These are phyloP conservation scores for Schizosaccharomyces osmophilus DNA, from an alignment of 805 yeast genomes.

Conservation along the genomic window DNA sequence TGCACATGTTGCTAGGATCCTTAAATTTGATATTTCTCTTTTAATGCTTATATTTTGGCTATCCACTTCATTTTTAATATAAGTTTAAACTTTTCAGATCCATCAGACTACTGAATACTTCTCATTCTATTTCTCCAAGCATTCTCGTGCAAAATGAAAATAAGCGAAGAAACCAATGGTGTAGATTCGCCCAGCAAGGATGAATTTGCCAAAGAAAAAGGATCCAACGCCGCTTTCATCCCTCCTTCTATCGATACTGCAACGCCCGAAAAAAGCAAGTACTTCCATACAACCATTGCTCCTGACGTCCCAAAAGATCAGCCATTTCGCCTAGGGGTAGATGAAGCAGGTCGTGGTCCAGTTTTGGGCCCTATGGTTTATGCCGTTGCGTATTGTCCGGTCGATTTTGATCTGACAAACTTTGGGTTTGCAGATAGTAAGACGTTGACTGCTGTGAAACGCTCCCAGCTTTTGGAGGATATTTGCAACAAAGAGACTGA, in stretches of 20 bases:
- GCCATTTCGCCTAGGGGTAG: constrained; percentile 51
- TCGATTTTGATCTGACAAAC: constrained; percentile 26
- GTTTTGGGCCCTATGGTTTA: constrained; percentile 92
- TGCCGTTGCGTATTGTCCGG: constrained; percentile 56
- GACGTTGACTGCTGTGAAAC: constrained; percentile 44
- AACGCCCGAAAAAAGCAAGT: constrained; percentile 3
- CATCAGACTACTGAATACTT: too few relatives aligned
- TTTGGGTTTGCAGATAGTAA: constrained; percentile 89
- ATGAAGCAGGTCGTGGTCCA: constrained; percentile 98
- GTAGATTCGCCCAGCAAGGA: not conserved
- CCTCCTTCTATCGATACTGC: constrained; percentile 5
- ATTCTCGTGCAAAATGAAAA: too few relatives aligned
- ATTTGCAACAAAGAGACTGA: constrained; percentile 27
- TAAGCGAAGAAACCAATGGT: not conserved
- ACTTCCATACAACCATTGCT: constrained; percentile 7
- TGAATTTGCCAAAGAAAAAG: not conserved
- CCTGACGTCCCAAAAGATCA: constrained; percentile 2
- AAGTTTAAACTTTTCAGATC: too few relatives aligned
- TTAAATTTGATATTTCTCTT: too few relatives aligned
- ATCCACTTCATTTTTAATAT: too few relatives aligned
- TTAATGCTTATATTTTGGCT: too few relatives aligned
- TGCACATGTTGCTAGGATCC: too few relatives aligned
- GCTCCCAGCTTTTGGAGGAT: constrained; percentile 34
- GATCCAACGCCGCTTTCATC: constrained; percentile 1
- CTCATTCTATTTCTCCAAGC: too few relatives aligned